Conservation (phyloP, 2,329 filamentous ascomycete genomes). For the Colletotrichum sp. region DNA sequence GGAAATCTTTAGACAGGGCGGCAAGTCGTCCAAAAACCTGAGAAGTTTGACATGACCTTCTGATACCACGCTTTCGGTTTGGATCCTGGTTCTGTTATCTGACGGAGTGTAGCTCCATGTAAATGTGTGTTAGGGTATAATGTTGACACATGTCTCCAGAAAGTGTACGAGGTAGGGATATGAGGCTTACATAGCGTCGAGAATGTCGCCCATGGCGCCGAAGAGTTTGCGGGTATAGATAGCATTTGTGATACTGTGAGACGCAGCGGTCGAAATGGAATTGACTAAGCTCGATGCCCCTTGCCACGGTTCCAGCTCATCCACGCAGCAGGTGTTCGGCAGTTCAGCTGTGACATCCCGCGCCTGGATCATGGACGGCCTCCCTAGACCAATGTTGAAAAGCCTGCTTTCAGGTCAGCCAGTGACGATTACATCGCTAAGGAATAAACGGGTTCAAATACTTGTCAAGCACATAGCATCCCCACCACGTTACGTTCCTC, state of each 20-base stretch:
- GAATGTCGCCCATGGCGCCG: background rate
- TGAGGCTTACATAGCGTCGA: background rate
- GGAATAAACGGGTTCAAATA: accelerated
- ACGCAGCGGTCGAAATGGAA: accelerated
- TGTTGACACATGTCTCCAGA: background rate
- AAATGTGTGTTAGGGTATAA: background rate
- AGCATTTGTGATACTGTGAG: background rate
- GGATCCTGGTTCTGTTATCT: accelerated
- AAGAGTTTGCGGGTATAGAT: background rate
- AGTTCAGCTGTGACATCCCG: background rate
- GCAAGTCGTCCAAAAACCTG: background rate
- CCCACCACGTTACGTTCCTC: background rate
- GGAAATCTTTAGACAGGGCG: background rate
- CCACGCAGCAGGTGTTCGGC: background rate
- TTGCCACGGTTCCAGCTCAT: background rate
- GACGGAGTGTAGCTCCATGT: background rate
- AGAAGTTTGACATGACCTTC: background rate
- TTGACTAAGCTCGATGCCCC: accelerated
- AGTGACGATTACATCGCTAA: accelerated
- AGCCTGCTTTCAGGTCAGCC: background rate
- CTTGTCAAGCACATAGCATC: background rate
- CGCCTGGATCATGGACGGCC: background rate
- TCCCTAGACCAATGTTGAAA: background rate
- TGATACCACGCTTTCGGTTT: background rate
- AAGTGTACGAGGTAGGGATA: background rate